A percentile compares a stretch with the other conserved stretches of the same genome.
These are phyloP conservation scores for Telopea speciosissima DNA, from an alignment of 177 flowering plant genomes.

Conservation along the genomic window DNA sequence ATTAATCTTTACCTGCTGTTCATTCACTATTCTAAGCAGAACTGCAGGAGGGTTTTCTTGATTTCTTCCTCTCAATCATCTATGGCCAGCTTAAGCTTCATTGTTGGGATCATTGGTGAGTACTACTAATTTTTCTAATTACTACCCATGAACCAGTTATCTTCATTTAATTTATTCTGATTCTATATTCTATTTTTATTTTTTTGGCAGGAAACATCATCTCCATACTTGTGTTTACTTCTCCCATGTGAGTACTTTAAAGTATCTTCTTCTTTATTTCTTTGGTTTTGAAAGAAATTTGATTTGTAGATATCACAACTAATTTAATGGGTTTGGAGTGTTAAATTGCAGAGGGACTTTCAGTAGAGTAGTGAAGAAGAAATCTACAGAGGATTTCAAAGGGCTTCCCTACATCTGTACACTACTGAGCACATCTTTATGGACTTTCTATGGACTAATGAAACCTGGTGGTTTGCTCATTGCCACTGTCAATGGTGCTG, in stretches of 20 bases:
- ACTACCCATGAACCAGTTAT: too few species aligned
- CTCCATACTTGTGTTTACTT: conserved; percentile 56
- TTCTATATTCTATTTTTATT: neutral
- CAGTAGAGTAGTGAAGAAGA: conserved; percentile 49
- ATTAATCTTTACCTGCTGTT: neutral
- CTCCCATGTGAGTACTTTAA: conserved; percentile 57
- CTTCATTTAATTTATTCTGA: neutral
- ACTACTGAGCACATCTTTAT: conserved; percentile 51
- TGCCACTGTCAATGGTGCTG: conserved; percentile 60
- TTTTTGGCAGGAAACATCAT: conserved; percentile 55
- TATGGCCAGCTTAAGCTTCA: conserved; percentile 50
- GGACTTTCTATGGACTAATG: conserved; percentile 73
- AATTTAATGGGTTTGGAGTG: neutral
- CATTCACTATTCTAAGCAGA: too few species aligned
- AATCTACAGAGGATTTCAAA: conserved; percentile 59
- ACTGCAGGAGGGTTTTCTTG: neutral
- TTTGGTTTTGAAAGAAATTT: too few species aligned
- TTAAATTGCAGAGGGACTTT: conserved; percentile 40
- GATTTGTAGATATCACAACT: too few species aligned
- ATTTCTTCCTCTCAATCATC: neutral
- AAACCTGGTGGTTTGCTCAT: conserved; percentile 66
- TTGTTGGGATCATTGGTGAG: conserved; percentile 52
- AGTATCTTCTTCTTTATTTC: neutral
- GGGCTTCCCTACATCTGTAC: conserved; percentile 56
- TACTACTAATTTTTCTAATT: neutral